These are phyloP conservation scores for Beta vulgaris DNA, from an alignment of 148 eudicot species.

Conservation along the genomic window DNA sequence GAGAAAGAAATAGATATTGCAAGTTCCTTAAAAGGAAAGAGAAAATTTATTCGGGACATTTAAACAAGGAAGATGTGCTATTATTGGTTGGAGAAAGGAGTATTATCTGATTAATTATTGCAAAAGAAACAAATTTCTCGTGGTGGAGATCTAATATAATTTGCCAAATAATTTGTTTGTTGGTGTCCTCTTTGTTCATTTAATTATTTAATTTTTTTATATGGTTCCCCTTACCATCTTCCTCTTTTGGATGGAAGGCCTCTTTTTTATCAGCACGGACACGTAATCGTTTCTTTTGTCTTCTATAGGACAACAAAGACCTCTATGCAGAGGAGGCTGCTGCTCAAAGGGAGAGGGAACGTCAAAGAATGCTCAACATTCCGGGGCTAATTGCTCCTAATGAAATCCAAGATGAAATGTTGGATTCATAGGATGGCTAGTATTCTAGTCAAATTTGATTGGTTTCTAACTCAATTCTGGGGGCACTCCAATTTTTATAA, in stretches of 20 bases:
- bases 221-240: too few species aligned
- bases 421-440: constrained; percentile 51
- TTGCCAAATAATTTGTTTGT: too few species aligned
- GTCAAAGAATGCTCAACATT: constrained; percentile 76
- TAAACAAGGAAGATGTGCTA: too few species aligned
- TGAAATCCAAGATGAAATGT: constrained; percentile 96
- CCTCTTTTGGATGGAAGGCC: not conserved
- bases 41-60: too few species aligned
- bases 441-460: not conserved
- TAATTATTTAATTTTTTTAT: too few species aligned
- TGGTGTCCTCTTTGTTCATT: too few species aligned
- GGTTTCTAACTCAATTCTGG: constrained; percentile 18
- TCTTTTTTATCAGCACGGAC: not conserved
- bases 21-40: too few species aligned
- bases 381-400: constrained; percentile 96
- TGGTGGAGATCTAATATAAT: too few species aligned
- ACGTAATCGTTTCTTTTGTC: not conserved
- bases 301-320: constrained; percentile 93
- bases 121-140: too few species aligned
- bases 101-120: too few species aligned
- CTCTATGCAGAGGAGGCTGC: constrained; percentile 98
- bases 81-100: too few species aligned
- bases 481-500: constrained; percentile 9
- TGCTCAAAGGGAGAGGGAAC: constrained; percentile 82
- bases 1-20: too few species aligned